A percentile compares a stretch with the other conserved stretches of the same genome.
These are phyloP conservation scores for Eucalyptus polybractea DNA, from an alignment of 345 rosid species.

Conservation along the genomic window DNA sequence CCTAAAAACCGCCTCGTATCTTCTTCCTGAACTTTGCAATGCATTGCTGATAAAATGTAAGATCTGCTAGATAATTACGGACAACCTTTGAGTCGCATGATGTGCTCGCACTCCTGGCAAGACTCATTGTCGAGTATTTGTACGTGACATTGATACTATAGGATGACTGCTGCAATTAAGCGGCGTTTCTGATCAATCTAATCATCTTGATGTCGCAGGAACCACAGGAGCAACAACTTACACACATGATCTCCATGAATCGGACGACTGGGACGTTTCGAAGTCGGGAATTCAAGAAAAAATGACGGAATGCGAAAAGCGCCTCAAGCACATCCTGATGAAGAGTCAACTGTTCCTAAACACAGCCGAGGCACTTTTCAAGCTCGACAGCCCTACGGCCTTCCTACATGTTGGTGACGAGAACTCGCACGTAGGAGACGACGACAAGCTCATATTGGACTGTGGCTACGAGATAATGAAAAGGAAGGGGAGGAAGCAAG, in stretches of 20 bases:
- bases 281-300: constrained; percentile 15
- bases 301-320: constrained; percentile 44
- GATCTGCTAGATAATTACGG: background rate
- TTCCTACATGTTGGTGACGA: background rate
- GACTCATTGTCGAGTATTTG: background rate
- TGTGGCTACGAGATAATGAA: constrained; percentile 79
- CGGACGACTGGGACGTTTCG: background rate
- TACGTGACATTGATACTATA: background rate
- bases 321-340: constrained; percentile 47
- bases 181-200: background rate
- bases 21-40: background rate
- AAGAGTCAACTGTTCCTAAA: constrained; percentile 55
- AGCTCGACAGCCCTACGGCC: constrained; percentile 43
- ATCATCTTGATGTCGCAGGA: constrained; percentile 21
- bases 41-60: background rate
- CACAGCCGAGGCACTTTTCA: constrained; percentile 77
- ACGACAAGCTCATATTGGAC: constrained; percentile 50
- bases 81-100: background rate
- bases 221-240: background rate
- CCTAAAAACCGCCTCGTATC: background rate
- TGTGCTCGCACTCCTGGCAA: background rate
- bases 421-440: constrained; percentile 7
- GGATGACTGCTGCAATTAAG: background rate
- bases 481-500: constrained; percentile 66
- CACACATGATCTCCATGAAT: background rate